phyloP scores from a whole-genome alignment of 306 rosid species.

The Canavalia ensiformis region DNA sequence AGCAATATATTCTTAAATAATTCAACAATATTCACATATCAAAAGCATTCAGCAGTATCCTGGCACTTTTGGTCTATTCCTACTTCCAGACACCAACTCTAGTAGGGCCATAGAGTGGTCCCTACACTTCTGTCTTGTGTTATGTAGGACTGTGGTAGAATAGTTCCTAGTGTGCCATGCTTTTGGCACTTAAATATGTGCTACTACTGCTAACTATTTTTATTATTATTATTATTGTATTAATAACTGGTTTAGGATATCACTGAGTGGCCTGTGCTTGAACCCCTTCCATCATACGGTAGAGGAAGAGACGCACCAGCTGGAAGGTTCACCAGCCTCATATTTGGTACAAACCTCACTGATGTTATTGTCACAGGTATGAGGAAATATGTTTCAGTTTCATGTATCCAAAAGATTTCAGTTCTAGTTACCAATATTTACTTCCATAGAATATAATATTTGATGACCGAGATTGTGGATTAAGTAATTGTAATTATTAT shows the following conservation, averaged over 20 bases:
- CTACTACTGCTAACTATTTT: conserved; percentile 21
- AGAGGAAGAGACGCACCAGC: conserved; percentile 82
- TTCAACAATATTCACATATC: not conserved
- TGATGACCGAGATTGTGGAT: too few species aligned
- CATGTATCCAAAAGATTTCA: not conserved
- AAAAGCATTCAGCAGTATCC: not conserved
- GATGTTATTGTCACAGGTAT: conserved; percentile 81
- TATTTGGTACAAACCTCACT: conserved; percentile 84
- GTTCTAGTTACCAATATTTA: conserved; percentile 11
- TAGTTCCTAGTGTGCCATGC: conserved; percentile 17
- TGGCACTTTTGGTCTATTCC: conserved; percentile 36
- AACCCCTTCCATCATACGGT: conserved; percentile 81
- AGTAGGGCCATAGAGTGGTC: conserved; percentile 42
- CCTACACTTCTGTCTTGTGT: conserved; percentile 39
- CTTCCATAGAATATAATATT: too few species aligned
- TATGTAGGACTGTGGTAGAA: not conserved
- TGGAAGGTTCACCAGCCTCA: conserved; percentile 73
- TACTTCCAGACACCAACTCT: conserved; percentile 35
- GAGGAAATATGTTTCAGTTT: not conserved
- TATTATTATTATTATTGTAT: not conserved
- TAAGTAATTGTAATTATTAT: not conserved
- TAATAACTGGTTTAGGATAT: conserved; percentile 64
- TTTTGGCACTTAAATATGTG: conserved; percentile 40
- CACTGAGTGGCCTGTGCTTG: conserved; percentile 73
- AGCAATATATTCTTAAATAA: conserved; percentile 17